Evolutionary conservation across 2,329 filamentous ascomycete genomes (phyloP).

Genomic region (Dendryphion nanum): DNA sequence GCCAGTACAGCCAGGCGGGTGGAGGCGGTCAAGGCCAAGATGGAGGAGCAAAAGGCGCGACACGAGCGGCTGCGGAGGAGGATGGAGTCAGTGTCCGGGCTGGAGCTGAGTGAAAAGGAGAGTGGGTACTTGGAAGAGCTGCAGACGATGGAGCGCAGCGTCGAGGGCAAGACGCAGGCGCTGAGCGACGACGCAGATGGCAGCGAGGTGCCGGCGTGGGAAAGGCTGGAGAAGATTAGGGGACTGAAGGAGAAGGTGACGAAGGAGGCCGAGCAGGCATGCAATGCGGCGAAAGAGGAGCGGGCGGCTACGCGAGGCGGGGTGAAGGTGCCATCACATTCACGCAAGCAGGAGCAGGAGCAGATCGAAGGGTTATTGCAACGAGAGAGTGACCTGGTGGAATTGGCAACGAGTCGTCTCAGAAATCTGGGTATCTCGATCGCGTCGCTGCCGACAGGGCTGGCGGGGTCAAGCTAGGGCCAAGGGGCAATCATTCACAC

Average conservation of each 20-base stretch:
- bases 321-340: conserved; percentile 32
- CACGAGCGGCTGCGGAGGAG: conserved; percentile 59
- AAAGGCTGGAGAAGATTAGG: conserved; percentile 59
- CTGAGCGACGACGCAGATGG: conserved; percentile 33
- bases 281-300: conserved; percentile 13
- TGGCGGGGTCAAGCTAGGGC: too few relatives aligned
- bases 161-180: conserved; percentile 30
- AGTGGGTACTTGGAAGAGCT: conserved; percentile 60
- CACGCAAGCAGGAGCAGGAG: conserved; percentile 34
- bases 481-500: too few relatives aligned
- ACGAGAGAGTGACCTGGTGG: conserved; percentile 31
- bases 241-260: conserved; percentile 53
- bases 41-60: conserved; percentile 57
- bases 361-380: conserved; percentile 33
- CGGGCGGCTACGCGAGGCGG: conserved; percentile 8
- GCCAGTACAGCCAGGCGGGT: conserved; percentile 61
- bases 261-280: conserved; percentile 22
- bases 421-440: conserved; percentile 27
- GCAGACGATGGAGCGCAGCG: conserved; percentile 39
- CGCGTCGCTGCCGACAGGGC: too few relatives aligned
- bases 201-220: conserved; percentile 41
- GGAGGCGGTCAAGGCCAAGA: conserved; percentile 53
- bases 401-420: conserved; percentile 29
- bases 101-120: conserved; percentile 63
- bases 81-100: conserved; percentile 47